phyloP scores from a whole-genome alignment of 2,329 filamentous ascomycete genomes.

The Dactylellina parvicollis region DNA sequence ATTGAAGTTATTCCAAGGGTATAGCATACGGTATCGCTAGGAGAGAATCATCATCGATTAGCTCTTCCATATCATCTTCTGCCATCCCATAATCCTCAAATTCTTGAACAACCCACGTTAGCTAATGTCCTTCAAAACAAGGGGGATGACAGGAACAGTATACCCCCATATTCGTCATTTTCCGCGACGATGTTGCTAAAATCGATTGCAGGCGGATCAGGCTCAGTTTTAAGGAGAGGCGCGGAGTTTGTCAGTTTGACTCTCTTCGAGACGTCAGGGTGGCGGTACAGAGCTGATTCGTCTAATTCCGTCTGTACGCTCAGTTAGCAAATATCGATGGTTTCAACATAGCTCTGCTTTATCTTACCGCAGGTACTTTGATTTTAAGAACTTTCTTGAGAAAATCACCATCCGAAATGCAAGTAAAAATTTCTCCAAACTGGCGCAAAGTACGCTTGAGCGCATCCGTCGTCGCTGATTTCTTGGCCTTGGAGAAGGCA shows the following conservation, averaged over 20 bases:
- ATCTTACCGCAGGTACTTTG: slow-evolving; percentile 65
- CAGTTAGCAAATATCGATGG: background rate
- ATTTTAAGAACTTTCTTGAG: slow-evolving; percentile 88
- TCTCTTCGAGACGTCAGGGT: slow-evolving; percentile 34
- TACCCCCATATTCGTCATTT: slow-evolving; percentile 50
- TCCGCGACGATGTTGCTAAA: slow-evolving; percentile 52
- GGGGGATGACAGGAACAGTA: background rate
- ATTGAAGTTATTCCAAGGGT: background rate
- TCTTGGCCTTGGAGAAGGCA: slow-evolving; percentile 98
- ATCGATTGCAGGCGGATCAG: slow-evolving; percentile 37
- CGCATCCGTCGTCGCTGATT: slow-evolving; percentile 94
- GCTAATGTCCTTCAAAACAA: background rate
- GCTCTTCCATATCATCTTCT: slow-evolving; percentile 49
- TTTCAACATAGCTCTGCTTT: background rate
- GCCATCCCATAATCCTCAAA: slow-evolving; percentile 52
- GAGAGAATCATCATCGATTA: slow-evolving; percentile 44
- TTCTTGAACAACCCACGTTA: slow-evolving; percentile 3
- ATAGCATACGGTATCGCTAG: slow-evolving; percentile 14
- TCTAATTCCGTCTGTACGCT: slow-evolving; percentile 33
- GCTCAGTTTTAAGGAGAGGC: slow-evolving; percentile 26
- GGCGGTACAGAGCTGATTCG: slow-evolving; percentile 42
- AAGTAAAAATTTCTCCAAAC: slow-evolving; percentile 96
- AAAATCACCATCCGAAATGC: slow-evolving; percentile 96
- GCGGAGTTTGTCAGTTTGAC: slow-evolving; percentile 8
- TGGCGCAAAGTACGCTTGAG: slow-evolving; percentile 88